Conservation (phyloP, 2,329 filamentous ascomycete genomes). For the Arthrobotrys megalospora region DNA sequence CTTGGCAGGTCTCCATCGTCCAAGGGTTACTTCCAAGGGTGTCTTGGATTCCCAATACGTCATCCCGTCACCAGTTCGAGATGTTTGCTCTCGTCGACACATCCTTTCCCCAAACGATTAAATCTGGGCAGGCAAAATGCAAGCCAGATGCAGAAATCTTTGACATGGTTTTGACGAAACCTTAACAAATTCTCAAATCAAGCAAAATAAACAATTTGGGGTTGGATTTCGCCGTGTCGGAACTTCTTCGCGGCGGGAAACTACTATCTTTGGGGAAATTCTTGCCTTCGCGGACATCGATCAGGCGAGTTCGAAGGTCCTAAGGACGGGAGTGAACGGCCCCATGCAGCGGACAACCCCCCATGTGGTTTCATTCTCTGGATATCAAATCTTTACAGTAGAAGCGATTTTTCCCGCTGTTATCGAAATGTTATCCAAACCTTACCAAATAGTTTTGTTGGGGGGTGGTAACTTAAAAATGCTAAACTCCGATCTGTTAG, state of each 20-base stretch:
- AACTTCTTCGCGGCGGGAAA: constrained; percentile 32
- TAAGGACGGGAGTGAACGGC: constrained; percentile 6
- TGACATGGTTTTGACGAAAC: constrained; percentile 6
- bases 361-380: not conserved
- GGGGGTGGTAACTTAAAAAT: not conserved
- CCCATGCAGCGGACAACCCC: constrained; percentile 2
- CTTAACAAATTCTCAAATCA: constrained; percentile 7
- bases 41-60: constrained; percentile 31
- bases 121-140: not conserved
- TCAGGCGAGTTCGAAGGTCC: constrained; percentile 4
- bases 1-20: constrained; percentile 4
- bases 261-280: constrained; percentile 19
- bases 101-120: constrained; percentile 31
- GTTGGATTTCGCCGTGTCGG: constrained; percentile 34
- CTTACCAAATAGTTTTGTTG: not conserved
- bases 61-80: constrained; percentile 37
- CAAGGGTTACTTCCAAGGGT: constrained; percentile 4
- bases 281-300: constrained; percentile 6
- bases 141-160: constrained; percentile 1
- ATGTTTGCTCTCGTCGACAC: constrained; percentile 17
- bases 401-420: constrained; percentile 1
- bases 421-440: not conserved
- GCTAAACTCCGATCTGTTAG: constrained; percentile 25
- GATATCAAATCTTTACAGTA: constrained; percentile 3
- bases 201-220: constrained; percentile 12